Conservation (phyloP, 345 rosid species). For the Sisymbrium altissimum region DNA sequence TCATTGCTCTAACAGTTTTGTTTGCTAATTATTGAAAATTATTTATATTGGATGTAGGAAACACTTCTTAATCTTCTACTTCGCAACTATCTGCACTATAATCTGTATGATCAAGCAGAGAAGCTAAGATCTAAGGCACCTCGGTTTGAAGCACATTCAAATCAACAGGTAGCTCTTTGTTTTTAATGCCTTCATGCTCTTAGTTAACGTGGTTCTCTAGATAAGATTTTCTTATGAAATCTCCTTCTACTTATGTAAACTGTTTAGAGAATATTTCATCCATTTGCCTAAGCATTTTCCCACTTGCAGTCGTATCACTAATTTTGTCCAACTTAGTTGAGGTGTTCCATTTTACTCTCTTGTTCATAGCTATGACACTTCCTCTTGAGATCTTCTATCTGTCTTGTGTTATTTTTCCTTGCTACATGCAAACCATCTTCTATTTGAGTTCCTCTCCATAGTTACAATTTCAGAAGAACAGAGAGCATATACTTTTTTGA, state of each 20-base stretch:
- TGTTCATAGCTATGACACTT: background rate
- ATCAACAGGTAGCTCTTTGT: constrained; percentile 62
- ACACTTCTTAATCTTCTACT: constrained; percentile 78
- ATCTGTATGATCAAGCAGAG: constrained; percentile 89
- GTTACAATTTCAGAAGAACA: background rate
- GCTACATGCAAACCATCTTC: background rate
- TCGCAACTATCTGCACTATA: constrained; percentile 84
- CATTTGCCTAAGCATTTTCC: background rate
- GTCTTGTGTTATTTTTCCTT: background rate
- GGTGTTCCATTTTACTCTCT: background rate
- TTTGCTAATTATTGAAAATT: background rate
- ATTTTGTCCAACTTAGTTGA: background rate
- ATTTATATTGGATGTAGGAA: constrained; percentile 54
- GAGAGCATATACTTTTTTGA: background rate
- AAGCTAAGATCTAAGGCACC: constrained; percentile 92
- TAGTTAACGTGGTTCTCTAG: background rate
- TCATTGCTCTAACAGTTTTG: constrained; percentile 20
- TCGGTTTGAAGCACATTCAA: constrained; percentile 94
- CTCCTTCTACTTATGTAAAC: background rate
- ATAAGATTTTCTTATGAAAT: background rate
- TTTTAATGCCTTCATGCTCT: background rate
- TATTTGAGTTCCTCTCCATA: background rate
- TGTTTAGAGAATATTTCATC: background rate
- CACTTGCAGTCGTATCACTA: background rate
- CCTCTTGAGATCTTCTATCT: background rate